phyloP scores from a whole-genome alignment of 2,329 filamentous ascomycete genomes.

The Cucurbitaria berberidis region DNA sequence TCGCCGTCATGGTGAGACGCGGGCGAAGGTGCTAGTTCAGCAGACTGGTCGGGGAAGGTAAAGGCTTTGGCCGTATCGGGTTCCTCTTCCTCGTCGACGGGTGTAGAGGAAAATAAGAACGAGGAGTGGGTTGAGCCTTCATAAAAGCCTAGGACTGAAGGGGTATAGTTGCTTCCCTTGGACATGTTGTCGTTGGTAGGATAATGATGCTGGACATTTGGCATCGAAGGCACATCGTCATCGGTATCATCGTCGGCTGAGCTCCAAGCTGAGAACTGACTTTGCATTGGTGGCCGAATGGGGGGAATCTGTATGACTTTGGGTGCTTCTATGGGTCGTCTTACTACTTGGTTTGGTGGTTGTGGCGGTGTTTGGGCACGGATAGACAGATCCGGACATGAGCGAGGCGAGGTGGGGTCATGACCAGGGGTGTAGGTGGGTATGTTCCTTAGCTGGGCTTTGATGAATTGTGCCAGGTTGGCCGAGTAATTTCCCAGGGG shows the following conservation, averaged over 20 bases:
- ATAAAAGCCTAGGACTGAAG: constrained; percentile 43
- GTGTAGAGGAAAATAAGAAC: constrained; percentile 43
- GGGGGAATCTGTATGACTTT: constrained; percentile 39
- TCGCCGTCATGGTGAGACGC: constrained; percentile 23
- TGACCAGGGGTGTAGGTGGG: constrained; percentile 34
- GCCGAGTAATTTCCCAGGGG: constrained; percentile 44
- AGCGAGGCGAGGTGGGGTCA: constrained; percentile 31
- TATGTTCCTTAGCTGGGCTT: constrained; percentile 42
- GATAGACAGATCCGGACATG: constrained; percentile 41
- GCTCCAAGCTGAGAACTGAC: constrained; percentile 48
- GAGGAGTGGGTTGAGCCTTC: constrained; percentile 29
- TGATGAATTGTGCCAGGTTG: constrained; percentile 46
- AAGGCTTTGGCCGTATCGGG: constrained; percentile 28
- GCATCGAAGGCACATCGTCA: constrained; percentile 30
- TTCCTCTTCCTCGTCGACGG: constrained; percentile 27
- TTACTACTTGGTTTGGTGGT: constrained; percentile 25
- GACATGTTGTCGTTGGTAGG: constrained; percentile 6
- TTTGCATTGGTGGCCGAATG: constrained; percentile 40
- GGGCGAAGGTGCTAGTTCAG: constrained; percentile 15
- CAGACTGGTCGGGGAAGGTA: constrained; percentile 27
- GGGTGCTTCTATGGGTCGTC: constrained; percentile 28
- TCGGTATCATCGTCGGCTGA: constrained; percentile 44
- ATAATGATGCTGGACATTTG: constrained; percentile 16
- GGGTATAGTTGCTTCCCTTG: constrained; percentile 30
- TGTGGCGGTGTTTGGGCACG: constrained; percentile 23